Evolutionary conservation across 2,329 filamentous ascomycete species (phyloP).

Genomic region (Cercospora janseana): DNA sequence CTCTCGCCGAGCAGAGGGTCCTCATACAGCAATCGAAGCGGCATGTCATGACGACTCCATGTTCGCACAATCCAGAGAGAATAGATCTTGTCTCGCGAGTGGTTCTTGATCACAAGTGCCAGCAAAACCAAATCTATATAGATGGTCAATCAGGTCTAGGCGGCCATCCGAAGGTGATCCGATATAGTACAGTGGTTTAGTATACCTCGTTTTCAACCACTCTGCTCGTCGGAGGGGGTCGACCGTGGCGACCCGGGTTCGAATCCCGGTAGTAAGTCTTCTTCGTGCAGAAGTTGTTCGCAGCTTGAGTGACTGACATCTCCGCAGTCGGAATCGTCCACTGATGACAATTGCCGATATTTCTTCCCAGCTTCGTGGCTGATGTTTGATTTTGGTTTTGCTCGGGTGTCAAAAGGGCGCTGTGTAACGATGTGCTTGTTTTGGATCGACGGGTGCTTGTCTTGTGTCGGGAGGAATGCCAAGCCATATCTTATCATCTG

Average conservation of each 20-base stretch:
- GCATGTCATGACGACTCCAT: too few relatives aligned
- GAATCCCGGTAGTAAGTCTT: constrained; percentile 3
- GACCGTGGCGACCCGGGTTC: constrained; percentile 6
- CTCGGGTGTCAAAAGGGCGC: not conserved
- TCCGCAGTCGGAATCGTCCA: not conserved
- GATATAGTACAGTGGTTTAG: constrained; percentile 1
- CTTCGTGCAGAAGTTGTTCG: not conserved
- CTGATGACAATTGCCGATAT: too few relatives aligned
- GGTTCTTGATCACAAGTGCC: too few relatives aligned
- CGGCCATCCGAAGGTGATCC: too few relatives aligned
- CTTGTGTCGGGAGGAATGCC: not conserved
- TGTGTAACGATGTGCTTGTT: not conserved
- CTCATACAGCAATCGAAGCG: too few relatives aligned
- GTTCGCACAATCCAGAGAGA: too few relatives aligned
- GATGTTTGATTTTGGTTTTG: not conserved
- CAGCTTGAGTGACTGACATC: not conserved
- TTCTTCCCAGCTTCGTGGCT: not conserved
- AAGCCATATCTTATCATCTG: not conserved
- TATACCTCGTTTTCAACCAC: constrained; percentile 2
- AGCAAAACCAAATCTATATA: too few relatives aligned
- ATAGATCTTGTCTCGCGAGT: too few relatives aligned
- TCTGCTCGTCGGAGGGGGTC: not conserved
- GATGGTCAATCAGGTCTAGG: too few relatives aligned
- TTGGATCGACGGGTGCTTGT: not conserved
- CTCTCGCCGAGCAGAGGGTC: too few relatives aligned